Percentiles rank a stretch among this genome's conserved stretches.
phyloP scores from a whole-genome alignment of 768 basidiomycete species.

The Epithele typhae region DNA sequence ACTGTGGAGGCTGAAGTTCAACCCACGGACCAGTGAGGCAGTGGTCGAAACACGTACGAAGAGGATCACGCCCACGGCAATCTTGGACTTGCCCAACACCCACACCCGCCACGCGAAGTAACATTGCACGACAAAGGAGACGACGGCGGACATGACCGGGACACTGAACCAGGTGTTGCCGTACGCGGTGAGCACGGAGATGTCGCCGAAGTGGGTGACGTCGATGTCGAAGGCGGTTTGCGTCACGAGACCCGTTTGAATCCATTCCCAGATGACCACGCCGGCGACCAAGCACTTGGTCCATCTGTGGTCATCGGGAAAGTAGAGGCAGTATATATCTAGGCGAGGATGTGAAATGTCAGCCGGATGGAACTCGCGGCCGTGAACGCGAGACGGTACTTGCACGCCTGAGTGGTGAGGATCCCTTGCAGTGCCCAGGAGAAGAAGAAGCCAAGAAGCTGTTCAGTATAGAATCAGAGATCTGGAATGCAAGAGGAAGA shows the following conservation, averaged over 20 bases:
- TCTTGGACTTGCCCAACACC: not conserved
- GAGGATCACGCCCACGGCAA: not conserved
- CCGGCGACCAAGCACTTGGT: constrained; percentile 2
- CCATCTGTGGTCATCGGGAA: no score
- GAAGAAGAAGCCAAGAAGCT: no score
- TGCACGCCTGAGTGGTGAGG: no score
- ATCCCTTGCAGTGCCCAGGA: no score
- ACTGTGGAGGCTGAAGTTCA: not conserved
- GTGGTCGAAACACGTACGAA: not conserved
- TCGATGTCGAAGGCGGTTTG: not conserved
- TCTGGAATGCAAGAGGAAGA: no score
- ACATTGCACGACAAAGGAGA: constrained; percentile 6
- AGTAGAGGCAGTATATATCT: no score
- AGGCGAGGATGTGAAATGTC: no score
- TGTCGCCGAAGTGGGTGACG: constrained; percentile 7
- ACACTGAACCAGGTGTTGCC: constrained; percentile 13
- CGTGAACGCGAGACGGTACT: no score
- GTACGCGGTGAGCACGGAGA: not conserved
- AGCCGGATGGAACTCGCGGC: no score
- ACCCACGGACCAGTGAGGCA: no score
- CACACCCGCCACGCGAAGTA: constrained; percentile 11
- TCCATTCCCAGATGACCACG: constrained; percentile 6
- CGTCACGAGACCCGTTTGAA: constrained; percentile 11
- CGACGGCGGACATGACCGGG: constrained; percentile 8
- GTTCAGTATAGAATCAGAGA: no score